phyloP scores from a whole-genome alignment of 169 alveolate genomes.

The Toxoplasma gondii region DNA sequence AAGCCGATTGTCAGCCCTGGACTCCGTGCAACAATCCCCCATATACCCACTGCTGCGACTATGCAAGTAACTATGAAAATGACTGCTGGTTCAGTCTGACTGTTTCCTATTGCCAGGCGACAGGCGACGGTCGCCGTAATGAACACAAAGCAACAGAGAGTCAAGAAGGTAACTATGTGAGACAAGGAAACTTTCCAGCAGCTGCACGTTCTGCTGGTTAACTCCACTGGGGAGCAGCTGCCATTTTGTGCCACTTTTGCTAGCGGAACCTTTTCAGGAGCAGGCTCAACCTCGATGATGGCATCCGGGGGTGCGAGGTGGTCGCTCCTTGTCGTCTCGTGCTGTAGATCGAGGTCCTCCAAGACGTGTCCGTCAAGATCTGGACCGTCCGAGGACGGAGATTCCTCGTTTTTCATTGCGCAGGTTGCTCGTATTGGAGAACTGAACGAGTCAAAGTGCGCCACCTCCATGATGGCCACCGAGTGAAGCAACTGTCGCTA shows the following conservation, averaged over 20 bases:
- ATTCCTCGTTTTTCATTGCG: neutral
- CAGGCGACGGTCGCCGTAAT: neutral
- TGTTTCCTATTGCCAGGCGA: neutral
- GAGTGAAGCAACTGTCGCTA: neutral
- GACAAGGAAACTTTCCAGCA: neutral
- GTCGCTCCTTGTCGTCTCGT: neutral
- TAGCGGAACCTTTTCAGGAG: neutral
- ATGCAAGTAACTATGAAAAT: neutral
- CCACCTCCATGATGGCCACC: neutral
- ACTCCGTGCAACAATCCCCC: neutral
- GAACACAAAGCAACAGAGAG: neutral
- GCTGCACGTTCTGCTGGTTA: neutral
- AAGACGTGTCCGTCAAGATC: neutral
- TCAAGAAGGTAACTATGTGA: neutral
- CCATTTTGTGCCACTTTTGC: neutral
- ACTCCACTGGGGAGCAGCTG: neutral
- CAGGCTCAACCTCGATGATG: constrained; percentile 2
- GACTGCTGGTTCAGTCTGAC: neutral
- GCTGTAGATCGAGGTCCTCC: constrained; percentile 11
- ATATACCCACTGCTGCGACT: neutral
- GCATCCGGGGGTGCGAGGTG: neutral
- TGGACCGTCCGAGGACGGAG: neutral
- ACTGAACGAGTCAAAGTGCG: constrained; percentile 6
- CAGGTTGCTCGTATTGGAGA: neutral
- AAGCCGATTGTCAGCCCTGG: neutral